Evolutionary conservation across 805 yeast species (phyloP).

Genomic region (Hanseniaspora taiwanica): DNA sequence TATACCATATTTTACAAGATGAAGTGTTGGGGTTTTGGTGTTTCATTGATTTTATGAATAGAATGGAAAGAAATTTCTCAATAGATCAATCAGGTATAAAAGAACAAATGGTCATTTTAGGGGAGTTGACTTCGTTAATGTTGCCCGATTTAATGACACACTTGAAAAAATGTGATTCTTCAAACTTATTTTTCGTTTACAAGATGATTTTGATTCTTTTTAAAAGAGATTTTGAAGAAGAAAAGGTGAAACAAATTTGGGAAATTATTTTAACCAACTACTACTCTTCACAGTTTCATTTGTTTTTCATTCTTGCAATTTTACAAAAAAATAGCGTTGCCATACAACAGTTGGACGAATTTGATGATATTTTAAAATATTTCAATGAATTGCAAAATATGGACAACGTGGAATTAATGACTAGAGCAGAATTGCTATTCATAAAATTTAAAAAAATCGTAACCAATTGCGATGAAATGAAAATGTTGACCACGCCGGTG

Average conservation of each 20-base stretch:
- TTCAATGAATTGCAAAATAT: constrained; percentile 81
- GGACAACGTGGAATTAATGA: constrained; percentile 61
- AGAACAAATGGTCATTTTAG: constrained; percentile 69
- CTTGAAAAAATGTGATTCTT: constrained; percentile 75
- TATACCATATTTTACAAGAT: constrained; percentile 53
- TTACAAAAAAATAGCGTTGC: constrained; percentile 77
- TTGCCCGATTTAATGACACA: constrained; percentile 74
- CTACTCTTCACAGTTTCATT: constrained; percentile 74
- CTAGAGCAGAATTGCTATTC: constrained; percentile 76
- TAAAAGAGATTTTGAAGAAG: constrained; percentile 79
- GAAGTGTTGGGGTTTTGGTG: constrained; percentile 82
- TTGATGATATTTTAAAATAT: constrained; percentile 86
- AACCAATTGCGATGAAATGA: constrained; percentile 14
- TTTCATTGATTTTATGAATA: constrained; percentile 74
- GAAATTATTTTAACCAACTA: constrained; percentile 84
- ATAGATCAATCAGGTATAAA: constrained; percentile 91
- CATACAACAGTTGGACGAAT: constrained; percentile 55
- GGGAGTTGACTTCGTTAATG: constrained; percentile 81
- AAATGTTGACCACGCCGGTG: neutral
- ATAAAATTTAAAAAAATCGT: constrained; percentile 69
- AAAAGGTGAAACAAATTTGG: constrained; percentile 73
- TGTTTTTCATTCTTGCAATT: constrained; percentile 81
- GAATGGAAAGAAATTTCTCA: constrained; percentile 89
- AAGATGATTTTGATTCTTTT: constrained; percentile 93
- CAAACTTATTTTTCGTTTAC: constrained; percentile 84